phyloP scores from a whole-genome alignment of 2,329 filamentous ascomycete genomes.

The Camptophora hylomeconis region DNA sequence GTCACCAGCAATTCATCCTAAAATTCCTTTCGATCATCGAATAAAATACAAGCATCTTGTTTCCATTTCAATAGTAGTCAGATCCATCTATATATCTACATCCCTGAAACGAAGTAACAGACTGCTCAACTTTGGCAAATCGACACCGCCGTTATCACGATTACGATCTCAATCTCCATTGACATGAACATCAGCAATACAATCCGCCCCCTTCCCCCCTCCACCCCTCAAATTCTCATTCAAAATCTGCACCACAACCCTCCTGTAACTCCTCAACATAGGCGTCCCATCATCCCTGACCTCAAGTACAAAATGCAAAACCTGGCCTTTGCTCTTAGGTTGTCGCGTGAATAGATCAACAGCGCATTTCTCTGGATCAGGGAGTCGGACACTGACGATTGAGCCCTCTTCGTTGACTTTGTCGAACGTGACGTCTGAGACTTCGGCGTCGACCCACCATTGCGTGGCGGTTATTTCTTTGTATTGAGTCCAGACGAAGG shows the following conservation, averaged over 20 bases:
- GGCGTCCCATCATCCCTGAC: conserved; percentile 33
- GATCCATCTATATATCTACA: no score
- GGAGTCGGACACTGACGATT: conserved; percentile 26
- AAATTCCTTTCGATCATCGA: no score
- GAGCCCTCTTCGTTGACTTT: conserved; percentile 17
- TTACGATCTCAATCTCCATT: no score
- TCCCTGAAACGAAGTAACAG: no score
- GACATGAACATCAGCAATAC: conserved; percentile 3
- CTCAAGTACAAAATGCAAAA: conserved; percentile 38
- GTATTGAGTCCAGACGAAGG: conserved; percentile 41
- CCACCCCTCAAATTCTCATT: conserved; percentile 4
- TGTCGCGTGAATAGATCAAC: conserved; percentile 23
- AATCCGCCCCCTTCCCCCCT: conserved; percentile 3
- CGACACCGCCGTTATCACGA: no score
- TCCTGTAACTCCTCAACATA: conserved; percentile 34
- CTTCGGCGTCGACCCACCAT: conserved; percentile 28
- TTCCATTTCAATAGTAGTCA: no score
- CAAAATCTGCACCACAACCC: conserved; percentile 26
- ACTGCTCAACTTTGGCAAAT: no score
- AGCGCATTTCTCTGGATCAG: conserved; percentile 29
- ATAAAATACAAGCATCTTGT: no score
- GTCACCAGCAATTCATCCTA: no score
- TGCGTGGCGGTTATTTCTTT: conserved; percentile 30
- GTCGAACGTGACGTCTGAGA: conserved; percentile 23
- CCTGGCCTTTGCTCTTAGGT: conserved; percentile 28